Evolutionary conservation across 2,329 filamentous ascomycete species (phyloP).

Genomic region (Teratosphaeria zuluensis): DNA sequence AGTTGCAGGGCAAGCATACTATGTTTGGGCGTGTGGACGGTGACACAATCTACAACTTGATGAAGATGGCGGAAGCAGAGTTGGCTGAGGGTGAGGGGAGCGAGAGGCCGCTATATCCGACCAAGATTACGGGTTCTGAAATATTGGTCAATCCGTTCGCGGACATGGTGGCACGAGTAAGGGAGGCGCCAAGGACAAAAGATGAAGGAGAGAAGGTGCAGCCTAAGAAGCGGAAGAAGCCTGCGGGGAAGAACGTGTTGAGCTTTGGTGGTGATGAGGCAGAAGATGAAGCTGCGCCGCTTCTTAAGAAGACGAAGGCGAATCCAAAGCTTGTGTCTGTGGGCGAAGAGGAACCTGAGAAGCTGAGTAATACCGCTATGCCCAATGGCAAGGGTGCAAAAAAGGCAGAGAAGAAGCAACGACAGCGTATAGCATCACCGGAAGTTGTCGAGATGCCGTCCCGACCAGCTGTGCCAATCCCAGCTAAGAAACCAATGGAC

Average conservation of each 20-base stretch:
- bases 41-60: conserved; percentile 90
- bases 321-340: conserved; percentile 61
- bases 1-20: conserved; percentile 83
- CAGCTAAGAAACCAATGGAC: not conserved
- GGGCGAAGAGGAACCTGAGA: conserved; percentile 21
- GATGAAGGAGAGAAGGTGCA: conserved; percentile 43
- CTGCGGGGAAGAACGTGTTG: conserved; percentile 64
- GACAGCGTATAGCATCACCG: not conserved
- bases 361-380: conserved; percentile 13
- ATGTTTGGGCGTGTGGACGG: conserved; percentile 87
- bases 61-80: conserved; percentile 86
- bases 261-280: conserved; percentile 64
- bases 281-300: conserved; percentile 47
- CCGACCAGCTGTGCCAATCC: not conserved
- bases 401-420: conserved; percentile 2
- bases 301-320: conserved; percentile 68
- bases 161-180: conserved; percentile 63
- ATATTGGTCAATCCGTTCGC: conserved; percentile 74
- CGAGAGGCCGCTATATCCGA: conserved; percentile 77
- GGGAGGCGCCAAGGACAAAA: conserved; percentile 42
- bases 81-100: conserved; percentile 60
- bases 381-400: conserved; percentile 13
- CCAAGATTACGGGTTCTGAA: conserved; percentile 65
- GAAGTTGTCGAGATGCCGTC: conserved; percentile 1
- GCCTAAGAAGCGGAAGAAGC: conserved; percentile 55